These are phyloP conservation scores for Sporisorium iseilematis-ciliati DNA, from an alignment of 1,284 basidiomycete species.

Conservation along the genomic window DNA sequence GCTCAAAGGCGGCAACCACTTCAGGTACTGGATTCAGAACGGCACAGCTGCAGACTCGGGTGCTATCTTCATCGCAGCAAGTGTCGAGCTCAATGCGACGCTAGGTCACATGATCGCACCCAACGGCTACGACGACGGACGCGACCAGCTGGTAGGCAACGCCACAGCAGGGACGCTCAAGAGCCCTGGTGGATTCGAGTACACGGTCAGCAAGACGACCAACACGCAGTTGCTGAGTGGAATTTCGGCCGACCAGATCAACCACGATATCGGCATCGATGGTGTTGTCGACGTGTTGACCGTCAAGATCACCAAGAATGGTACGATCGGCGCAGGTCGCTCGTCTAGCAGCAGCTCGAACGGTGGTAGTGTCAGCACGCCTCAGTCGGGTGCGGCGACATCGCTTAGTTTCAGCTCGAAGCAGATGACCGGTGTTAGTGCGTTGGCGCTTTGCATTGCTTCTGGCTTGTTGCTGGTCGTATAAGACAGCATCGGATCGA, in stretches of 20 bases:
- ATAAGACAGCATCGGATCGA: neutral
- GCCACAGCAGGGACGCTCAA: conserved; percentile 56
- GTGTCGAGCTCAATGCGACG: conserved; percentile 52
- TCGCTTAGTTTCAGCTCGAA: neutral
- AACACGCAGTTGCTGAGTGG: conserved; percentile 42
- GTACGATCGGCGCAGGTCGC: conserved; percentile 41
- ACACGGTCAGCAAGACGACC: conserved; percentile 45
- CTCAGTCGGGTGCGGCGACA: conserved; percentile 16
- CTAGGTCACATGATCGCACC: conserved; percentile 58
- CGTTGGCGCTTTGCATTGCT: conserved; percentile 1
- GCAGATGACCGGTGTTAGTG: neutral
- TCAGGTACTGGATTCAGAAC: conserved; percentile 66
- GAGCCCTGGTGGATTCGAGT: conserved; percentile 53
- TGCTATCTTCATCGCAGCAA: conserved; percentile 65
- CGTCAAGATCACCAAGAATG: conserved; percentile 57
- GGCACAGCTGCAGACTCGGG: conserved; percentile 55
- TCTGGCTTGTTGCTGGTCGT: conserved; percentile 11
- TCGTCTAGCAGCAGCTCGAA: conserved; percentile 7
- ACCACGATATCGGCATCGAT: conserved; percentile 64
- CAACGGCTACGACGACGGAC: conserved; percentile 65
- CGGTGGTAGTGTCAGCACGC: conserved; percentile 23
- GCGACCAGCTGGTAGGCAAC: conserved; percentile 62
- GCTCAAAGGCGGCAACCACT: conserved; percentile 66
- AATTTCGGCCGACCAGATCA: conserved; percentile 52
- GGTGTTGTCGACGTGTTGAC: conserved; percentile 60